These are phyloP conservation scores for Cylindrotheca fusiformis DNA, from an alignment of 108 stramenopile species.

Conservation along the genomic window DNA sequence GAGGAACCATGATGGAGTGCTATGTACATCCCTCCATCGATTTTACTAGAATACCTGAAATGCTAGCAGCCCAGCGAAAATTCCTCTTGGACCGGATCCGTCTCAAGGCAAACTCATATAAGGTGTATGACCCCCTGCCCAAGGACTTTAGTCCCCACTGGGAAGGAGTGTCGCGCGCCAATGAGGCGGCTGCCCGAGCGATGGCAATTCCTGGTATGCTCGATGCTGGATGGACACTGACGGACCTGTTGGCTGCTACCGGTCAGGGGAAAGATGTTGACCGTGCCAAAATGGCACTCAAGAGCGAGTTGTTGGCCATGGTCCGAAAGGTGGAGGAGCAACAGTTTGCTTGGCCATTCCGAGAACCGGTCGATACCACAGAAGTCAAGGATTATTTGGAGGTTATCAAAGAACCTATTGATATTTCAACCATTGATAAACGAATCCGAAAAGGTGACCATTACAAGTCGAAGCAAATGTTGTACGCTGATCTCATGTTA, in stretches of 20 bases:
- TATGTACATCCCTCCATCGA: conserved; percentile 95
- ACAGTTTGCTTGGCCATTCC: conserved; percentile 92
- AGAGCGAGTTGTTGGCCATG: conserved; percentile 62
- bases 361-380: conserved; percentile 86
- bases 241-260: conserved; percentile 60
- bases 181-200: conserved; percentile 58
- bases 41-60: conserved; percentile 84
- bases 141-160: conserved; percentile 42
- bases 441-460: conserved; percentile 78
- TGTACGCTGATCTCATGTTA: conserved; percentile 84
- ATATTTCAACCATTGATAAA: conserved; percentile 84
- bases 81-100: conserved; percentile 65
- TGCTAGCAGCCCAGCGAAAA: conserved; percentile 73
- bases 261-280: conserved; percentile 72
- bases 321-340: conserved; percentile 84
- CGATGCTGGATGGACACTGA: conserved; percentile 94
- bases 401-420: conserved; percentile 86
- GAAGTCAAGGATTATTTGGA: conserved; percentile 90
- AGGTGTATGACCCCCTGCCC: conserved; percentile 67
- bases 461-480: conserved; percentile 78
- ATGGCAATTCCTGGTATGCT: conserved; percentile 86
- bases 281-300: conserved; percentile 64
- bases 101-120: conserved; percentile 57
- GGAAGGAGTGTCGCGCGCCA: conserved; percentile 53
- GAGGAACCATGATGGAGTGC: conserved; percentile 99